Conservation (phyloP, 495 filamentous ascomycete genomes). For the Xylaria castorea region DNA sequence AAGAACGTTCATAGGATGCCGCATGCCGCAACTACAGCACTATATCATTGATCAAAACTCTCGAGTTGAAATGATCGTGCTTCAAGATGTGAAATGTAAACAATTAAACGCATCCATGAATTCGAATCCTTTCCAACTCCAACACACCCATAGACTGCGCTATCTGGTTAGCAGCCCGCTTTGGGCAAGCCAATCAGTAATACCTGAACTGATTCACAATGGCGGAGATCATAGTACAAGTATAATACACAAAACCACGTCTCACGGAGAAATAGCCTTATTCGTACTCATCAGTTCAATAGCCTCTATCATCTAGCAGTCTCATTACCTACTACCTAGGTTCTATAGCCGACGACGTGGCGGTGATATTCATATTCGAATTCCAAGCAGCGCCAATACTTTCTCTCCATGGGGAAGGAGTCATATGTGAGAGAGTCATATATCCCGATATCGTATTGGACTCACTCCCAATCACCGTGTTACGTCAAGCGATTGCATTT, state of each 20-base stretch:
- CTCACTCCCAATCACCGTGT: neutral
- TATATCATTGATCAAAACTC: neutral
- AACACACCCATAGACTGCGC: too few species aligned
- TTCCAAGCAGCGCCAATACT: neutral
- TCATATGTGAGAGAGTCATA: neutral
- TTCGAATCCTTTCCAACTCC: too few species aligned
- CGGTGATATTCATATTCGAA: neutral
- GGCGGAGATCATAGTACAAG: neutral
- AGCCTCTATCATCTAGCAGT: neutral
- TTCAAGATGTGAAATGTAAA: neutral
- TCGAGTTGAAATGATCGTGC: neutral
- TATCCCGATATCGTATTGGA: neutral
- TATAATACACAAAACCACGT: neutral
- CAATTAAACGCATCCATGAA: too few species aligned
- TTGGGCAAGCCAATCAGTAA: too few species aligned
- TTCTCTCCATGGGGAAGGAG: neutral
- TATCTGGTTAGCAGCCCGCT: too few species aligned
- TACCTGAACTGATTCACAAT: neutral
- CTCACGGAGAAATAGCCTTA: neutral
- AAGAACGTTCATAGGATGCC: neutral
- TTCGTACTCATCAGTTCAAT: neutral
- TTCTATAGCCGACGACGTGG: neutral
- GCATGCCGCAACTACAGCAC: neutral
- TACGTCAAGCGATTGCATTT: neutral
- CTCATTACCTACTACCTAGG: neutral